phyloP scores from a whole-genome alignment of 2,329 filamentous ascomycete genomes.

The Harringtonia lauricola region DNA sequence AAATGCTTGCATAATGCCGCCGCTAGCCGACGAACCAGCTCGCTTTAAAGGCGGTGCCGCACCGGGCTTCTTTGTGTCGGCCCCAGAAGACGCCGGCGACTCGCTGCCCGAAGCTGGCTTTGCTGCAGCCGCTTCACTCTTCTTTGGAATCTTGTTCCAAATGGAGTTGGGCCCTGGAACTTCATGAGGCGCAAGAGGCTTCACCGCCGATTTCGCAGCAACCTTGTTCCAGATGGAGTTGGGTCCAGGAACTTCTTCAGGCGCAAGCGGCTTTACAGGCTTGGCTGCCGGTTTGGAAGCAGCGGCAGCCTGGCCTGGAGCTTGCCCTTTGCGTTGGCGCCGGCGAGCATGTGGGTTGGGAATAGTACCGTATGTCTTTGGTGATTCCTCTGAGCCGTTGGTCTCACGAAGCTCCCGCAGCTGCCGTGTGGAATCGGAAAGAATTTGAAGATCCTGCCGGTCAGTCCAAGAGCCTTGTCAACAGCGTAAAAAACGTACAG shows the following conservation, averaged over 20 bases:
- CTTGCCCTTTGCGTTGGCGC: conserved; percentile 29
- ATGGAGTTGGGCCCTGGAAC: conserved; percentile 14
- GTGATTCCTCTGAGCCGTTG: conserved; percentile 48
- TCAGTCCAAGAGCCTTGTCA: conserved; percentile 1
- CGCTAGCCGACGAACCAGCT: conserved; percentile 38
- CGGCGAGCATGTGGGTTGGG: conserved; percentile 56
- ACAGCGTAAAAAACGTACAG: conserved; percentile 29
- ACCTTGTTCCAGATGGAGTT: conserved; percentile 9
- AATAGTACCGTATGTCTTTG: conserved; percentile 61
- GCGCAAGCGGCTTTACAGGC: not conserved
- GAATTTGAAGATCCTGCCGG: conserved; percentile 52
- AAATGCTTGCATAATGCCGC: conserved; percentile 63
- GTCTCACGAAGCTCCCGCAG: conserved; percentile 41
- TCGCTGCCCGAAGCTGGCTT: conserved; percentile 15
- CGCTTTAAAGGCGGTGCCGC: conserved; percentile 36
- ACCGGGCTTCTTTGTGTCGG: conserved; percentile 28
- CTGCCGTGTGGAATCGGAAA: conserved; percentile 60
- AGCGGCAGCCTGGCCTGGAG: conserved; percentile 9
- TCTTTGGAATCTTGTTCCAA: conserved; percentile 1
- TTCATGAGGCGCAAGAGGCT: conserved; percentile 19
- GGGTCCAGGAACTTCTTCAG: conserved; percentile 4
- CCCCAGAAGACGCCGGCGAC: conserved; percentile 19
- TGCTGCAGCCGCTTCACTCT: conserved; percentile 14
- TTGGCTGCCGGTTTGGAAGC: conserved; percentile 18
- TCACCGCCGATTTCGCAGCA: conserved; percentile 10